Evolutionary conservation across 2,329 filamentous ascomycete species (phyloP).

Genomic region (Macrophomina phaseolina): DNA sequence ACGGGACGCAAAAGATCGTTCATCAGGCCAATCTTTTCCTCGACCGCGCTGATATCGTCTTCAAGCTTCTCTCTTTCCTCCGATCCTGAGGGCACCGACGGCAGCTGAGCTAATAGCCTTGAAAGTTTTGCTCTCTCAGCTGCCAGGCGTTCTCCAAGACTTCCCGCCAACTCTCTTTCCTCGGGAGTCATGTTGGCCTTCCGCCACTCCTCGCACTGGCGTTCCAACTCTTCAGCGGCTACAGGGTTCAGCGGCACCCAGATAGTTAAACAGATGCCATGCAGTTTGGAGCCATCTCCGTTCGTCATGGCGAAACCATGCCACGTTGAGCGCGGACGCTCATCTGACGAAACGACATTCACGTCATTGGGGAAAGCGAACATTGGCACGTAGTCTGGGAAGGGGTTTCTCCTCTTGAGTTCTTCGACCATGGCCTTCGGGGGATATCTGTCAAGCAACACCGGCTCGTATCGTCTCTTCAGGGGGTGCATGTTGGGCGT

Average conservation of each 20-base stretch:
- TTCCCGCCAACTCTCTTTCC: conserved; percentile 89
- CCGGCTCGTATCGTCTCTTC: conserved; percentile 91
- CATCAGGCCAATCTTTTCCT: conserved; percentile 98
- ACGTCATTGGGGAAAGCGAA: conserved; percentile 99
- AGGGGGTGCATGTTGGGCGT: conserved; percentile 95
- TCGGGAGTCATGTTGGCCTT: conserved; percentile 80
- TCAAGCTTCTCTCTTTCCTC: conserved; percentile 82
- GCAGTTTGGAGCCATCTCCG: conserved; percentile 87
- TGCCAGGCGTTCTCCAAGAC: conserved; percentile 85
- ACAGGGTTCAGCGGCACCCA: conserved; percentile 87
- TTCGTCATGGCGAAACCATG: conserved; percentile 99
- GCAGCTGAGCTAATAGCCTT: conserved; percentile 81
- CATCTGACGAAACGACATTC: conserved; percentile 92
- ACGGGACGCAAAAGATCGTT: conserved; percentile 92
- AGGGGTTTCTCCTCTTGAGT: conserved; percentile 76
- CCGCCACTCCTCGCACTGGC: conserved; percentile 60
- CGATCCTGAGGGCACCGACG: conserved; percentile 79
- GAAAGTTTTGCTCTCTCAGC: conserved; percentile 89
- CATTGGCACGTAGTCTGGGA: conserved; percentile 98
- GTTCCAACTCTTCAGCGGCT: conserved; percentile 82
- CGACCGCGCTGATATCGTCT: conserved; percentile 91
- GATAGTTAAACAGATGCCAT: conserved; percentile 88
- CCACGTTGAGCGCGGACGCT: conserved; percentile 94
- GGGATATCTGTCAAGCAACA: conserved; percentile 93
- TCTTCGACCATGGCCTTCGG: conserved; percentile 83